Base-by-base conservation (phyloP, 257 asterid species). In the Solanum commersonii region DNA sequence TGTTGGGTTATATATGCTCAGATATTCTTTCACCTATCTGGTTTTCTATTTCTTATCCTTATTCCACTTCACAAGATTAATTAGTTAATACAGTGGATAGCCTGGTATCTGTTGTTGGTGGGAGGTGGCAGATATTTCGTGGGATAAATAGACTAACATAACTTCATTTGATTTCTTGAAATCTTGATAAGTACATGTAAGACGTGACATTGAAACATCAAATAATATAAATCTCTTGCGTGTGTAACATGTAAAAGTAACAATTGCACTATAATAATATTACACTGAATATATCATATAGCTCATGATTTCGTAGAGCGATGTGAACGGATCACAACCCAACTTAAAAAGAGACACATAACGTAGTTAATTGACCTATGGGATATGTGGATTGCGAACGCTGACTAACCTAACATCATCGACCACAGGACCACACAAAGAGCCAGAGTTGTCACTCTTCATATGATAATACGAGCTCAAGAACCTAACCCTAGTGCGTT, bases 341-440 rank as follows among this genome's bases (percentile, higher is more conserved):
- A 23, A 13, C 42, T 25, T n/a, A 15, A 78, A 78, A 81, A 46
- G 5, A 9, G 27, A 8, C 46, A 42, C 68, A 81, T 46, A 46
- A n/a, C 12, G 9, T 76, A 3, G 22, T 79, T 27, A 44, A 79
- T 81, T 8, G 42, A 1, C 35, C 42, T 81, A 81, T 18, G 85
- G 85, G 13, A 81, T 81, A 14, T 6, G 68, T 9, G 85, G 85
- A 46, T 81, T 81, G 68, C 85, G 82, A 88, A 77, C n/a, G 10
- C 86, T 42, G 60, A 88, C 79, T 73, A 90, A 83, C 22, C 83
- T 87, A 72, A 87, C 89, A 29, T 78, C 87, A 73, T 90, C 89
- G 31, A 90, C 25, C 29, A 90, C 89, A 29, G 90, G 89, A 85
- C 90, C 91, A 78, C 91, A 90, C 86, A 87, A 79, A 7, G 89